Evolutionary conservation across 2,329 filamentous ascomycete species (phyloP), one percentile per base, ranked within the genome.

Genomic region (Lizonia empirigonia): DNA sequence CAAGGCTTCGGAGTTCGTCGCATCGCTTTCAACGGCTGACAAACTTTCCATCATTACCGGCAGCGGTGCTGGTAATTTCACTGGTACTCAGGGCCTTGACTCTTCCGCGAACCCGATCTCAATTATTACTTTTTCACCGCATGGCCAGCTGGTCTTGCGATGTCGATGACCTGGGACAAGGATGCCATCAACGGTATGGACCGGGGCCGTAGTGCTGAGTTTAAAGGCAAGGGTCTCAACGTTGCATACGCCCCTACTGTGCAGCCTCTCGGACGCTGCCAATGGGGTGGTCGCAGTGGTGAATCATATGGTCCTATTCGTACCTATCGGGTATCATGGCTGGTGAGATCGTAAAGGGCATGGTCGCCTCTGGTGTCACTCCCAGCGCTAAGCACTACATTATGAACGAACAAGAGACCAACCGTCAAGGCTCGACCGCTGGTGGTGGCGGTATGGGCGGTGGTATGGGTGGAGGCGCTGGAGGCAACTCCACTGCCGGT

Each of bases 351-450:
- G 49, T 44, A 1, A 45, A 44, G 23, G 55, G 55, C n/a, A 58
- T 58, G 49, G 19, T 29, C 18, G 26, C 39, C 9, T 50, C 50
- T n/a, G 53, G 53, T 18, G 51, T 55, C 12, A 82, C 83, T 46
- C 78, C 82, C 2, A 78, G 78, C 3, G 62, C 82, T n/a, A 85
- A 84, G 33, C 56, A 59, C 33, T 56, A 33, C 19, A 18, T 55
- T n/a, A 33, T 49, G 10, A 53, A 53, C 24, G 41, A 51, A 23
- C 47, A 51, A 18, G 41, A 55, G 24, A 53, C 50, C 22, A 48
- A 53, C 12, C 38, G 50, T n/a, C 27, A 35, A 26, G 44, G 39
- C 18, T 49, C 50, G 16, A 39, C 23, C 19, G n/a, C n/a, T n/a
- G 13, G n/a, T 6, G 39, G 44, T 18, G 50, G 50, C 13, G 38